These are phyloP conservation scores for Dactylellina haptotyla DNA, from an alignment of 2,329 filamentous ascomycete species.

Conservation along the genomic window DNA sequence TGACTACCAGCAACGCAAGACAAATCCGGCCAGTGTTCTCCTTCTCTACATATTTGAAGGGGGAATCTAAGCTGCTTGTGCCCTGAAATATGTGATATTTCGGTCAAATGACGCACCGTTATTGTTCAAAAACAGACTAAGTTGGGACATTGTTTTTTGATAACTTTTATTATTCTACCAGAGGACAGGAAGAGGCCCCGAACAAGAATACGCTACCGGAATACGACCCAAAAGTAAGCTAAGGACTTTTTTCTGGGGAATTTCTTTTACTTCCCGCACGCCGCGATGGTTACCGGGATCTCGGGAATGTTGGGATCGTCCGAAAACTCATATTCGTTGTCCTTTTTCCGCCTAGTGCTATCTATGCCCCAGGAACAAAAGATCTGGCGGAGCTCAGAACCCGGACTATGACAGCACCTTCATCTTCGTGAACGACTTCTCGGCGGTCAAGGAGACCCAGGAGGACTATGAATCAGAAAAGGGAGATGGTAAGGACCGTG, in stretches of 20 bases:
- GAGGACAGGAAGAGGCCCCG: constrained; percentile 79
- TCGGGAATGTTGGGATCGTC: constrained; percentile 15
- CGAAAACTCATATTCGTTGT: constrained; percentile 4
- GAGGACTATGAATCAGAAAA: constrained; percentile 72
- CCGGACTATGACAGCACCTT: constrained; percentile 88
- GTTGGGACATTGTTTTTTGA: not conserved
- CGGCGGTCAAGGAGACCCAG: constrained; percentile 93
- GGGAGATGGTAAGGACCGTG: constrained; percentile 23
- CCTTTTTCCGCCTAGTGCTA: constrained; percentile 74
- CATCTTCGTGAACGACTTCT: constrained; percentile 97
- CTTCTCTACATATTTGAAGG: not conserved
- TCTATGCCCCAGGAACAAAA: constrained; percentile 88
- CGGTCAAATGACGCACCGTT: not conserved
- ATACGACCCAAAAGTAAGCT: constrained; percentile 77
- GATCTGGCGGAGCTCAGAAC: constrained; percentile 86
- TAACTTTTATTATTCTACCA: constrained; percentile 59
- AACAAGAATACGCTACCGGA: constrained; percentile 75
- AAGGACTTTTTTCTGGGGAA: not conserved
- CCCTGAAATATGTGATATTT: constrained; percentile 8
- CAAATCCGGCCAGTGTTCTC: constrained; percentile 1
- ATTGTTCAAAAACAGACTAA: not conserved
- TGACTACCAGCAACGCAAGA: not conserved
- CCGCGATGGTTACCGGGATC: not conserved
- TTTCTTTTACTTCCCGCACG: not conserved
- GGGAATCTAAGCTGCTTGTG: not conserved